Evolutionary conservation across 2,329 filamentous ascomycete species (phyloP).

Genomic region (Lomentospora prolificans): DNA sequence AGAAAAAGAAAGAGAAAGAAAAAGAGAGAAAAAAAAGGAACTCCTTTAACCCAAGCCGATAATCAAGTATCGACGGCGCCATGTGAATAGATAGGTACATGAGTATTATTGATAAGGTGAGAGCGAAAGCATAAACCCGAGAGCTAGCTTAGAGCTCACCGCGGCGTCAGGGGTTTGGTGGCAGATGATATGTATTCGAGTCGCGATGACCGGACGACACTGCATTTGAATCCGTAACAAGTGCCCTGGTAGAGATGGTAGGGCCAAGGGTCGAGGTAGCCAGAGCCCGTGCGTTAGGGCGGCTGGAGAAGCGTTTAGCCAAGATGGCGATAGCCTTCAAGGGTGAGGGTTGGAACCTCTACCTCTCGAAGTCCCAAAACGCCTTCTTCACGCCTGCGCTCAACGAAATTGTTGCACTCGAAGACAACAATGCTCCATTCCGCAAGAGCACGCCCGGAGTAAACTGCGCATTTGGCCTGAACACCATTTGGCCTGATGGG

Average conservation of each 20-base stretch:
- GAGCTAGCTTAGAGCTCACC: too few species aligned
- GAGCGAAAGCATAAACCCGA: too few species aligned
- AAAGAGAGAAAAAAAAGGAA: not conserved
- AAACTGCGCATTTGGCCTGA: constrained; percentile 39
- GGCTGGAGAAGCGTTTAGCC: too few species aligned
- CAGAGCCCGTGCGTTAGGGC: too few species aligned
- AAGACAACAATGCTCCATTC: constrained; percentile 69
- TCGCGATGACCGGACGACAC: too few species aligned
- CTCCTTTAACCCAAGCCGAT: not conserved
- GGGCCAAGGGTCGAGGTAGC: too few species aligned
- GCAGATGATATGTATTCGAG: too few species aligned
- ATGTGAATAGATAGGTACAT: not conserved
- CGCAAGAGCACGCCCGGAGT: constrained; percentile 63
- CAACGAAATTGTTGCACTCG: constrained; percentile 75
- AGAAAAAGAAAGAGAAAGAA: not conserved
- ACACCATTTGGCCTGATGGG: constrained; percentile 36
- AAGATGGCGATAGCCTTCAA: constrained; percentile 28
- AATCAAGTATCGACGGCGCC: not conserved
- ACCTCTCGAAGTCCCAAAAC: constrained; percentile 56
- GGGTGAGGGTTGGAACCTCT: constrained; percentile 39
- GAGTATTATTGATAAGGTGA: not conserved
- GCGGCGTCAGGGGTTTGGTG: too few species aligned
- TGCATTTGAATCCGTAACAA: too few species aligned
- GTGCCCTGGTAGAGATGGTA: too few species aligned
- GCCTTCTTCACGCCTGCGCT: constrained; percentile 64